phyloP scores from a whole-genome alignment of 768 basidiomycete genomes.

The Fistulinella prunicolor region DNA sequence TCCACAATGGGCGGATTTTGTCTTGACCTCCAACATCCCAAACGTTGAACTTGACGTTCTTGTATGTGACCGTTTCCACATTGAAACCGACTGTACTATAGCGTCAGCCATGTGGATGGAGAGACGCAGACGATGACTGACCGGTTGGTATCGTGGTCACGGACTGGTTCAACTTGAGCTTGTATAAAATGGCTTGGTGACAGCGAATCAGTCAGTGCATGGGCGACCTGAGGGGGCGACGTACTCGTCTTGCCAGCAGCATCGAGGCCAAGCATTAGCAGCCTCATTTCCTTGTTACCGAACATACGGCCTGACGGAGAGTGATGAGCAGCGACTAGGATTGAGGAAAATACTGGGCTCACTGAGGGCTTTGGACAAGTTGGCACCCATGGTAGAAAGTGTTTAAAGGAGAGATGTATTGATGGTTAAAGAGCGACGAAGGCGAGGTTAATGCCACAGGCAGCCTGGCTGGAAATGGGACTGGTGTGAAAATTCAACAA shows the following conservation, averaged over 20 bases:
- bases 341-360: conserved; percentile 12
- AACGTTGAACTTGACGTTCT: conserved; percentile 94
- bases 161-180: conserved; percentile 97
- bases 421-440: conserved; percentile 69
- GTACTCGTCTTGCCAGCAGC: conserved; percentile 98
- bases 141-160: conserved; percentile 98
- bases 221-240: conserved; percentile 30
- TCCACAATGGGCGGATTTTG: conserved; percentile 97
- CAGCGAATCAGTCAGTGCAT: neutral
- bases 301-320: conserved; percentile 96
- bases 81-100: conserved; percentile 84
- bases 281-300: conserved; percentile 98
- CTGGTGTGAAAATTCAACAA: conserved; percentile 27
- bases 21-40: conserved; percentile 99
- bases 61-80: conserved; percentile 98
- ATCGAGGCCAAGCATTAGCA: conserved; percentile 95
- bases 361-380: conserved; percentile 84
- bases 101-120: neutral
- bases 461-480: conserved; percentile 5
- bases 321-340: neutral
- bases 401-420: neutral
- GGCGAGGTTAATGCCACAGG: no score
- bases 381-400: conserved; percentile 66
- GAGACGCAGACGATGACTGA: conserved; percentile 26
- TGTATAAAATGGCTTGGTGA: conserved; percentile 88